phyloP scores from a whole-genome alignment of 1,139 yeast species.

The Yamadazyma jaroonii region DNA sequence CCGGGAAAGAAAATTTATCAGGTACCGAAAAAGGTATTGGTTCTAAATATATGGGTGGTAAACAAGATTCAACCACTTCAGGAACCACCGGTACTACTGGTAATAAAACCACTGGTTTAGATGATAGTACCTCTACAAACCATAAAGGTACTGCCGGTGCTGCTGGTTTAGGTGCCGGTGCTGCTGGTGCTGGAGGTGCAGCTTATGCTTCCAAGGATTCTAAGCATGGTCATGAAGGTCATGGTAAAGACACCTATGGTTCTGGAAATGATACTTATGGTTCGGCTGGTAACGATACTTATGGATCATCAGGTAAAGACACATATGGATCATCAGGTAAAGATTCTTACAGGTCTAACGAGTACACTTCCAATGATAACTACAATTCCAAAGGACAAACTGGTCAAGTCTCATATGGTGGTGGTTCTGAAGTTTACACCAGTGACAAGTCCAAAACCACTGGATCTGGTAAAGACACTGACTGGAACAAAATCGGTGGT shows the following conservation, averaged over 20 bases:
- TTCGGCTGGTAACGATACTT: neutral
- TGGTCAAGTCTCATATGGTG: conserved; percentile 10
- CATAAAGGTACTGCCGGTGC: conserved; percentile 11
- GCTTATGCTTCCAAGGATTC: conserved; percentile 6
- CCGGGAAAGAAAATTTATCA: conserved; percentile 28
- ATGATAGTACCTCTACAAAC: neutral
- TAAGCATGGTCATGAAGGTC: neutral
- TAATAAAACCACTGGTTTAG: neutral
- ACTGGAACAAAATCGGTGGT: conserved; percentile 11
- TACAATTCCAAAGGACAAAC: conserved; percentile 12
- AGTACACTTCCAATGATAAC: conserved; percentile 1
- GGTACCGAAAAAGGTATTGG: conserved; percentile 33
- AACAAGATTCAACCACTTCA: conserved; percentile 5
- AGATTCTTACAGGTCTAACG: conserved; percentile 8
- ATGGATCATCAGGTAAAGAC: conserved; percentile 6
- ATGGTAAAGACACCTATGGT: neutral
- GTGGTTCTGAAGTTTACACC: conserved; percentile 8
- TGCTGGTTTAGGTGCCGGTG: conserved; percentile 5
- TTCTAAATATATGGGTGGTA: conserved; percentile 17
- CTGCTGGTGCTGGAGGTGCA: conserved; percentile 10
- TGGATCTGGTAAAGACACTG: conserved; percentile 3
- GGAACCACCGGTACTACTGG: conserved; percentile 15
- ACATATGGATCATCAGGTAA: conserved; percentile 9
- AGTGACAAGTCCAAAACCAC: conserved; percentile 3
- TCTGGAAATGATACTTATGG: neutral